A percentile compares a stretch with the other conserved stretches of the same genome.
Evolutionary conservation across 192 early-diverging fungal genomes (phyloP).

Genomic region (Podila clonocystis): DNA sequence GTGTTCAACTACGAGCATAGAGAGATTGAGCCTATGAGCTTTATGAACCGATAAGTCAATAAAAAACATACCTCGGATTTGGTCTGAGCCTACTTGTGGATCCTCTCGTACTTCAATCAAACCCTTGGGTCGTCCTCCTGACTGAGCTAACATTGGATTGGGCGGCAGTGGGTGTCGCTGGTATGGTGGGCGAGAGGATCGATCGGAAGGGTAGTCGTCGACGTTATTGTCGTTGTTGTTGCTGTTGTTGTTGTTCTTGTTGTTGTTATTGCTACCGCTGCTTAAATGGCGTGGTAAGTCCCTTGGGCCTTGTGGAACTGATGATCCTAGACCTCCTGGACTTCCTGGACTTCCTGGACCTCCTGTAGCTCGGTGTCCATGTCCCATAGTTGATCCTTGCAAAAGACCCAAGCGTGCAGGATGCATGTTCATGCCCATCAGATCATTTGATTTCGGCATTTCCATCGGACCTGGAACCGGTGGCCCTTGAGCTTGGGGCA

Average conservation of each 20-base stretch:
- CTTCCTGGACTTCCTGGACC: not conserved
- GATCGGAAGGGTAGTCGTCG: not conserved
- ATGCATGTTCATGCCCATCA: constrained; percentile 7
- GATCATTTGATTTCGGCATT: not conserved
- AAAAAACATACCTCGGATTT: constrained; percentile 39
- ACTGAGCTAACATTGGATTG: not conserved
- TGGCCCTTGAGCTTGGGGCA: not conserved
- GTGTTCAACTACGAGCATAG: not conserved
- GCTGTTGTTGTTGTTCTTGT: not conserved
- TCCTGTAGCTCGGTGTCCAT: not conserved
- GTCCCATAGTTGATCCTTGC: not conserved
- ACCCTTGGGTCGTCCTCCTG: not conserved
- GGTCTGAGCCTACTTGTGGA: constrained; percentile 14
- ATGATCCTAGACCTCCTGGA: not conserved
- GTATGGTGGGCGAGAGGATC: not conserved
- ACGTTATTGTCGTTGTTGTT: not conserved
- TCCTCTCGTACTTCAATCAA: constrained; percentile 24
- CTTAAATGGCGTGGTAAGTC: too few relatives aligned
- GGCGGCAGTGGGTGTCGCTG: not conserved
- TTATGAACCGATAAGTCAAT: not conserved
- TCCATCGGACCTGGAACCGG: not conserved
- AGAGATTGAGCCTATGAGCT: too few relatives aligned
- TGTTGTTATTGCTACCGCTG: not conserved
- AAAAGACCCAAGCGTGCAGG: constrained; percentile 2
- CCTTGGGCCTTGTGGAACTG: too few relatives aligned